Conservation (phyloP, 805 yeast species). For the Teunomyces gatunensis region DNA sequence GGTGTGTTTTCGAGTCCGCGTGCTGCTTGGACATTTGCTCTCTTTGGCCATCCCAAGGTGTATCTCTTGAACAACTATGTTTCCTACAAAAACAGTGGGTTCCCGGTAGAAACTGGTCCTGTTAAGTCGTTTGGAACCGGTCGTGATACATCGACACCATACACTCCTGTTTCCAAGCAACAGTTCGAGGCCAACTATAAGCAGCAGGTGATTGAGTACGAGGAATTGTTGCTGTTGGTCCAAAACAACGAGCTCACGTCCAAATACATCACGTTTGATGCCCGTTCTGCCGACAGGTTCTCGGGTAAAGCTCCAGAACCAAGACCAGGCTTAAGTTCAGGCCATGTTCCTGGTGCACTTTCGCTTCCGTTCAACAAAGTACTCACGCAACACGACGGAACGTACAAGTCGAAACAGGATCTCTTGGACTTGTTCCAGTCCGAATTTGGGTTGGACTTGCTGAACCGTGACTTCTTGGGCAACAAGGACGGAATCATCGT, state of each 20-base stretch:
- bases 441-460: constrained; percentile 32
- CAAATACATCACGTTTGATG: constrained; percentile 67
- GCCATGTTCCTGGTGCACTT: constrained; percentile 81
- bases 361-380: constrained; percentile 74
- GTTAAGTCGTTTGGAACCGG: constrained; percentile 16
- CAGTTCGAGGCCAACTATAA: constrained; percentile 32
- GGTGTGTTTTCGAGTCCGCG: constrained; percentile 89
- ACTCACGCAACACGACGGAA: constrained; percentile 43
- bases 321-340: constrained; percentile 81
- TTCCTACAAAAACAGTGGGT: constrained; percentile 45
- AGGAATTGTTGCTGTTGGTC: constrained; percentile 62
- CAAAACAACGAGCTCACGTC: constrained; percentile 40
- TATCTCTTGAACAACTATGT: constrained; percentile 68
- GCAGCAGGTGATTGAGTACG: constrained; percentile 61
- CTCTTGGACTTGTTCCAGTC: constrained; percentile 45
- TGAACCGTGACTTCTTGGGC: constrained; percentile 23
- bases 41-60: constrained; percentile 74
- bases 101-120: constrained; percentile 42
- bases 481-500: constrained; percentile 67
- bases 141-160: constrained; percentile 13
- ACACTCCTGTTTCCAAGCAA: constrained; percentile 15
- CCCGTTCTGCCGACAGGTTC: constrained; percentile 73
- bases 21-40: constrained; percentile 84
- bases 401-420: constrained; percentile 47
- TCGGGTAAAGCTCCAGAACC: constrained; percentile 85